These are phyloP conservation scores for Kazachstania sp. DNA, from an alignment of 1,139 yeast genomes.

Conservation along the genomic window DNA sequence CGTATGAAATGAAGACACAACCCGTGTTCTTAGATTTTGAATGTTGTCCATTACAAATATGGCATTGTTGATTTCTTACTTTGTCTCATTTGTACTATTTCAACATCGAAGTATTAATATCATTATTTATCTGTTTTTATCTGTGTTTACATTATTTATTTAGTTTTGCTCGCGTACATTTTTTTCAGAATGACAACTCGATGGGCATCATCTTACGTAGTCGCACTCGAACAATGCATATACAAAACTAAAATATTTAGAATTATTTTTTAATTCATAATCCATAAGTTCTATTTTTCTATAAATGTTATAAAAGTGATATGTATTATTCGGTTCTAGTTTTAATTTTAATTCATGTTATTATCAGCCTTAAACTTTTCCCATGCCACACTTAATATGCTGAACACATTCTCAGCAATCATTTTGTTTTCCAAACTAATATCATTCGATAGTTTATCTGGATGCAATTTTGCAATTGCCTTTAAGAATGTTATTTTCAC, in stretches of 20 bases:
- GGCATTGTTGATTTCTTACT: no score
- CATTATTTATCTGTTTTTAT: no score
- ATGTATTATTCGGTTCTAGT: no score
- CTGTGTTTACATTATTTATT: no score
- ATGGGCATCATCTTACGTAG: no score
- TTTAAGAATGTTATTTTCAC: constrained; percentile 85
- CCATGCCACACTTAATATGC: constrained; percentile 83
- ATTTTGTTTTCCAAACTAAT: constrained; percentile 60
- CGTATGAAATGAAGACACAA: background rate
- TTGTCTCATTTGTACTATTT: background rate
- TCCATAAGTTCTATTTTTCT: no score
- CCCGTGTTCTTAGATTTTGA: background rate
- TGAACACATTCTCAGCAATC: constrained; percentile 83
- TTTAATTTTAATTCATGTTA: constrained; percentile 31
- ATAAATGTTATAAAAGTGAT: no score
- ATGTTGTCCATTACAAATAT: background rate
- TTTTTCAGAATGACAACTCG: no score
- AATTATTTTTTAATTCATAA: no score
- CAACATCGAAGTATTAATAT: background rate
- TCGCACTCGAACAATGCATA: no score
- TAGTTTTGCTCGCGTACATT: no score
- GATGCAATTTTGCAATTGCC: constrained; percentile 89
- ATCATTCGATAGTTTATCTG: constrained; percentile 64
- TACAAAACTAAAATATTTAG: no score
- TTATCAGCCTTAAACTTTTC: constrained; percentile 65